Base-by-base conservation (phyloP, 2,329 filamentous ascomycete species). In the Cladosporium sp. region DNA sequence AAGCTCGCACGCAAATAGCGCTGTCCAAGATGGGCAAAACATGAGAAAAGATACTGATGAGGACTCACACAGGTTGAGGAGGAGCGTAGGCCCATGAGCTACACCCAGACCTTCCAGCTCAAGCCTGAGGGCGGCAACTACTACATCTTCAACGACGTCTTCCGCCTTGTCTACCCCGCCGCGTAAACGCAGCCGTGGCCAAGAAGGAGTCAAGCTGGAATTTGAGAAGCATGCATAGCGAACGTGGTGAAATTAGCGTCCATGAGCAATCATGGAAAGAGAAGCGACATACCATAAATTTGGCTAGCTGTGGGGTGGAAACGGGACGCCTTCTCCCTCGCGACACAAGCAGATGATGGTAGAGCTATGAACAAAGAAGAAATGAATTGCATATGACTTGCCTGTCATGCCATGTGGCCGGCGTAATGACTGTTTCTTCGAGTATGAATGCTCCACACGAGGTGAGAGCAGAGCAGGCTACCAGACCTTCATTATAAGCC, bases 61-160 rank as follows among this genome's bases (percentile, higher is more conserved):
- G 4, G 42, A 20, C 52, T 6, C 40, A 30, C 42, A 42, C 65
- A 96, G 91, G 87, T 96, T 68, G 91, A 96, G 65, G 92, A 92
- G 67, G 86, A 92, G 76, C 82, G 89, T 74, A 85, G 85, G 70
- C 90, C 91, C 45, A 94, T 97, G 88, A 92, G 85, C 83, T 99
- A 92, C 79, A 87, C 87, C 59, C 92, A 97, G 79, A 79, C 84
- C 59, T 97, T 97, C 84, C 89, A 95, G 76, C 87, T 97, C 63
- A 76, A 85, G 65, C 87, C 85, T 61, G 88, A 91, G 58, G 76
- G 76, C 28, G 88, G 86, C 67, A 86, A 82, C 77, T 96, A 88
- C 81, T 97, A 85, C 75, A 89, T 97, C 73, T 88, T 87, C 80
- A 97, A 97, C 82, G 93, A 97, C 75, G 79, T 97, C 74, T 97